phyloP scores from a whole-genome alignment of 192 early-diverging fungal genomes.

The Coemansia sp. region DNA sequence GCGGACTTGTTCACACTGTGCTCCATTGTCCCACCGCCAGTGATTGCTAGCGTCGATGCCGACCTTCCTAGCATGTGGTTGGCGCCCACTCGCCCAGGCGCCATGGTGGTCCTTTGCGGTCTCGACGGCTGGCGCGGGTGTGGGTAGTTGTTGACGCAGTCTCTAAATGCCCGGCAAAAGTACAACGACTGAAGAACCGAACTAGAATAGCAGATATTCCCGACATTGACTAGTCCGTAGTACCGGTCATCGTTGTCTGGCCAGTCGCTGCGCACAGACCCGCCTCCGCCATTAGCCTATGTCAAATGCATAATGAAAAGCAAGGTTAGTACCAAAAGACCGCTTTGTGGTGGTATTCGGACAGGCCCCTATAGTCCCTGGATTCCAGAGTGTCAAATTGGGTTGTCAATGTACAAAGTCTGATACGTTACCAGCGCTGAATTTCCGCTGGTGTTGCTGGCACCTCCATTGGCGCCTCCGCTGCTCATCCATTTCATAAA shows the following conservation, averaged over 20 bases:
- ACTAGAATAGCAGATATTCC: slow-evolving; percentile 81
- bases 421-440: slow-evolving; percentile 13
- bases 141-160: slow-evolving; percentile 83
- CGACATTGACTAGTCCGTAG: slow-evolving; percentile 92
- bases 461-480: slow-evolving; percentile 18
- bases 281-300: slow-evolving; percentile 31
- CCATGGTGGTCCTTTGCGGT: slow-evolving; percentile 5
- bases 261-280: slow-evolving; percentile 34
- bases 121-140: slow-evolving; percentile 50
- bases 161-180: slow-evolving; percentile 92
- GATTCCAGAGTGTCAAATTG: neutral
- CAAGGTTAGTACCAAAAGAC: neutral
- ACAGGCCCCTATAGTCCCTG: neutral
- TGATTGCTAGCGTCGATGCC: slow-evolving; percentile 4
- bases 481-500: slow-evolving; percentile 73
- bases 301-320: neutral
- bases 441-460: slow-evolving; percentile 25
- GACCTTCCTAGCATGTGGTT: slow-evolving; percentile 13
- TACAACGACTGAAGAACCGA: slow-evolving; percentile 96
- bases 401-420: neutral
- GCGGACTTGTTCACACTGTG: neutral
- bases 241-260: slow-evolving; percentile 75
- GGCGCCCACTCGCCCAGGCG: slow-evolving; percentile 5
- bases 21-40: neutral
- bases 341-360: neutral